Base-by-base conservation (phyloP, 2,329 filamentous ascomycete species). In the Trichoderma atrobrunneum region DNA sequence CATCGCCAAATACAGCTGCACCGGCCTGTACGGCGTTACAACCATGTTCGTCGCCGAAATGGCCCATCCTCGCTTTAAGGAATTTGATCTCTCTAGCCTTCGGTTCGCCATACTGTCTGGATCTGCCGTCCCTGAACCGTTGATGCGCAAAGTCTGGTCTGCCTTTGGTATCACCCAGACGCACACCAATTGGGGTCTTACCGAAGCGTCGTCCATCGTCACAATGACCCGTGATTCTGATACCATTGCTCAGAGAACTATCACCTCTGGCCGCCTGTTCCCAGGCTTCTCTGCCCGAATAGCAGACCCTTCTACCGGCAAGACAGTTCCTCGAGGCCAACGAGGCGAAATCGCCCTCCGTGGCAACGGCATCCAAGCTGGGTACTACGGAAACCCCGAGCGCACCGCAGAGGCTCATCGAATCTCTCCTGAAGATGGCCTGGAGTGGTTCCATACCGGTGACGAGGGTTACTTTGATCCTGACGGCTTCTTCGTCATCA, bases 391-490 rank as follows among this genome's bases (percentile, higher is more conserved):
- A 51, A 62, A 70, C n/a, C 36, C 57, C 0, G 18, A 48, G 5
- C 68, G 68, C 1, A 70, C 68, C 14, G 68, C 68, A 11, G 36
- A 70, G 16, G 68, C 68, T 16, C 59, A 70, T 16, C 28, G 28
- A n/a, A 21, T 36, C 26, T 65, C 62, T 2, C 28, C 62, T 8
- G 62, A 65, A 54, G 62, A 65, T 21, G 62, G 62, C 14, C 62
- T 54, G 6, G 56, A 62, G 4, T 97, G 94, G 93, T 94, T 97
- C 91, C 83, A 90, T 80, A 95, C 91, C 0, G 94, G 94, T 14
- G 94, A 97, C 76, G 94, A 97, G 82, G 94, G 92, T 4, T 83
- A 84, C 57, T 93, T 97, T 85, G 92, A 94, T 66, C 84, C 81
- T 2, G 87, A 94, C 26, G 94, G 94, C 0, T 97, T 93, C 77